Conservation (phyloP, 2,329 filamentous ascomycete genomes). For the Pseudopyrenochaeta lycopersici region DNA sequence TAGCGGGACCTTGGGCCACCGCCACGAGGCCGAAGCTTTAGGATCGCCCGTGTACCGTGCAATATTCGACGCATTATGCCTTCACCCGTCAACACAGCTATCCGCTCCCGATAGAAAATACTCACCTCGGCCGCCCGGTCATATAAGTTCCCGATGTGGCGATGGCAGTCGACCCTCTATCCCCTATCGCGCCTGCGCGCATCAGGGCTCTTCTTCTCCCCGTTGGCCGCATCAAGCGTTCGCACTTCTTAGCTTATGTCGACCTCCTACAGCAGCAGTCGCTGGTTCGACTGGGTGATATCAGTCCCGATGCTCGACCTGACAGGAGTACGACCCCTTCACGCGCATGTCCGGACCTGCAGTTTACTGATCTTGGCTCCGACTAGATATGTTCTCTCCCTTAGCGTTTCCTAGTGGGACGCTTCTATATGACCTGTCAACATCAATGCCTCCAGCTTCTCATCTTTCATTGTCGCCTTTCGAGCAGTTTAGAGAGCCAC, state of each 20-base stretch:
- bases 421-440: slow-evolving; percentile 88
- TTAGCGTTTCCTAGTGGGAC: slow-evolving; percentile 85
- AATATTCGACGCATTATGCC: slow-evolving; percentile 36
- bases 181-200: slow-evolving; percentile 85
- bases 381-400: slow-evolving; percentile 89
- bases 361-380: slow-evolving; percentile 42
- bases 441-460: slow-evolving; percentile 79
- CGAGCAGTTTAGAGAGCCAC: slow-evolving; percentile 85
- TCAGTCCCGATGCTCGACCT: slow-evolving; percentile 83
- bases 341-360: slow-evolving; percentile 22
- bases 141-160: slow-evolving; percentile 57
- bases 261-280: slow-evolving; percentile 79
- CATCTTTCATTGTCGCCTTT: slow-evolving; percentile 86
- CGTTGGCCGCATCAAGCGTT: slow-evolving; percentile 83
- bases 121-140: slow-evolving; percentile 26
- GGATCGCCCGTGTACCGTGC: slow-evolving; percentile 26
- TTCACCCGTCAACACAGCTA: slow-evolving; percentile 15
- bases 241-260: slow-evolving; percentile 81
- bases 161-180: slow-evolving; percentile 89
- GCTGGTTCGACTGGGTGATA: slow-evolving; percentile 84
- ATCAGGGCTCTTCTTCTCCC: slow-evolving; percentile 88
- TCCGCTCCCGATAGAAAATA: slow-evolving; percentile 16
- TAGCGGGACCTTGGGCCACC: slow-evolving; percentile 21
- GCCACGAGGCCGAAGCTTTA: slow-evolving; percentile 33
- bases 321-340: slow-evolving; percentile 75